phyloP scores from a whole-genome alignment of 495 filamentous ascomycete genomes.

The Penicillium atrosanguineum region DNA sequence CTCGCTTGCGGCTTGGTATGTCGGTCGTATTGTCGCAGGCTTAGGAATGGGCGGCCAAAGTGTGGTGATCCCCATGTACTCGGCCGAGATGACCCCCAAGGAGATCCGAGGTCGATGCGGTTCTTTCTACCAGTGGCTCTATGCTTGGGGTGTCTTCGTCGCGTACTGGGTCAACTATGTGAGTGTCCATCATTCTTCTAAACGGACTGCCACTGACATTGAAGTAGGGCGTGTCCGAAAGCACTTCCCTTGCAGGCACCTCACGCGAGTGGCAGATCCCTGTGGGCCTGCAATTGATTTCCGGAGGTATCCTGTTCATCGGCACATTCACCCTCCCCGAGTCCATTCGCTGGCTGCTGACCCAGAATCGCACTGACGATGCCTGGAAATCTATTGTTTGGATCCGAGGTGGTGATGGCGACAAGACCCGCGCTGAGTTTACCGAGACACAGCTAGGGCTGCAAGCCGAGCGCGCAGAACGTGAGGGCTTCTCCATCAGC shows the following conservation, averaged over 20 bases:
- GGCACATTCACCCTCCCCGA: conserved; percentile 48
- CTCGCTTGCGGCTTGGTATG: conserved; percentile 42
- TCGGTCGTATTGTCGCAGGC: conserved; percentile 51
- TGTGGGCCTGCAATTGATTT: conserved; percentile 50
- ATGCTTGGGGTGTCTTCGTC: conserved; percentile 49
- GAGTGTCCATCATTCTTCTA: conserved; percentile 4
- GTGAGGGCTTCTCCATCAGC: conserved; percentile 34
- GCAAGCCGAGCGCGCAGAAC: conserved; percentile 38
- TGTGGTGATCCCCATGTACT: conserved; percentile 56
- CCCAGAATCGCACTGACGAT: conserved; percentile 35
- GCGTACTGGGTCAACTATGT: conserved; percentile 55
- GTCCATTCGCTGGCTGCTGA: conserved; percentile 51
- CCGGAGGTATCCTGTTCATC: conserved; percentile 45
- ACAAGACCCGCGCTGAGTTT: conserved; percentile 43
- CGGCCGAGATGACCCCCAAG: conserved; percentile 55
- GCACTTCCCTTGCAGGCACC: conserved; percentile 57
- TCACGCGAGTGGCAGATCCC: conserved; percentile 53
- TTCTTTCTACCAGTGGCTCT: conserved; percentile 52
- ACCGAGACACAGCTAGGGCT: conserved; percentile 43
- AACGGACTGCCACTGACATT: not conserved
- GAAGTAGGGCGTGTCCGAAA: conserved; percentile 24
- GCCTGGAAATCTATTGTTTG: conserved; percentile 48
- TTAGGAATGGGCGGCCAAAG: conserved; percentile 56
- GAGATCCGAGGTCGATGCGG: conserved; percentile 53
- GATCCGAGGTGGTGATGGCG: conserved; percentile 43